These are phyloP conservation scores for Trypanosoma scelopori DNA, from an alignment of 208 protist species.

Conservation along the genomic window DNA sequence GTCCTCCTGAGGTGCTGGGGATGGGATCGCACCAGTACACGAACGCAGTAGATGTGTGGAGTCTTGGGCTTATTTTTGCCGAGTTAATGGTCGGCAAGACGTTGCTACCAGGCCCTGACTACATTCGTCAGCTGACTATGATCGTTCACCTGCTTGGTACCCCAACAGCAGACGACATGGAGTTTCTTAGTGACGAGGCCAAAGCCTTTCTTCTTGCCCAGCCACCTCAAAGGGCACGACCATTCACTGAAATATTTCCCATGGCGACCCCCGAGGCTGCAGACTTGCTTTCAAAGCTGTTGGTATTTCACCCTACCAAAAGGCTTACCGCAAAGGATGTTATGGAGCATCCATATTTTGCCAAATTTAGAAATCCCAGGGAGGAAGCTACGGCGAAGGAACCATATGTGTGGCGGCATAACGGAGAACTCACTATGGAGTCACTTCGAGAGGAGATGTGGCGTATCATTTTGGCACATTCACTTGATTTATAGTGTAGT, in stretches of 20 bases:
- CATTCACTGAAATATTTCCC: constrained; percentile 89
- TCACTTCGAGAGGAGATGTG: constrained; percentile 80
- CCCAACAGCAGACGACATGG: constrained; percentile 74
- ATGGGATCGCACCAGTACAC: constrained; percentile 93
- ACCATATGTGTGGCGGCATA: constrained; percentile 79
- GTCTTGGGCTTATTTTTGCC: constrained; percentile 97
- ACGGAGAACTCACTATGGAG: constrained; percentile 53
- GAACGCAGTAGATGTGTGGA: constrained; percentile 96
- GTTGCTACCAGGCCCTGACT: constrained; percentile 92
- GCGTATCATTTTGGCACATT: constrained; percentile 67
- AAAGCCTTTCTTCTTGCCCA: constrained; percentile 69
- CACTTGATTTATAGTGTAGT: constrained; percentile 17
- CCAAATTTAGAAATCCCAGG: constrained; percentile 79
- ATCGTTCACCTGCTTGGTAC: constrained; percentile 84
- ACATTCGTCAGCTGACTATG: constrained; percentile 84
- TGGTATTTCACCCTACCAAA: constrained; percentile 97
- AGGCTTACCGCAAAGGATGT: constrained; percentile 92
- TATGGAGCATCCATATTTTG: constrained; percentile 95
- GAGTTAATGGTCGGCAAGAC: constrained; percentile 98
- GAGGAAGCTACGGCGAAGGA: constrained; percentile 70
- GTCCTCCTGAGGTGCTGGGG: constrained; percentile 98
- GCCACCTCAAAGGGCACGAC: constrained; percentile 36
- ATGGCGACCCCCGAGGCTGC: constrained; percentile 92
- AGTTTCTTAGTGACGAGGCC: constrained; percentile 84
- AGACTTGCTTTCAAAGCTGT: constrained; percentile 92